Base-by-base conservation (phyloP, 2,329 filamentous ascomycete species). In the Chalara sp. region DNA sequence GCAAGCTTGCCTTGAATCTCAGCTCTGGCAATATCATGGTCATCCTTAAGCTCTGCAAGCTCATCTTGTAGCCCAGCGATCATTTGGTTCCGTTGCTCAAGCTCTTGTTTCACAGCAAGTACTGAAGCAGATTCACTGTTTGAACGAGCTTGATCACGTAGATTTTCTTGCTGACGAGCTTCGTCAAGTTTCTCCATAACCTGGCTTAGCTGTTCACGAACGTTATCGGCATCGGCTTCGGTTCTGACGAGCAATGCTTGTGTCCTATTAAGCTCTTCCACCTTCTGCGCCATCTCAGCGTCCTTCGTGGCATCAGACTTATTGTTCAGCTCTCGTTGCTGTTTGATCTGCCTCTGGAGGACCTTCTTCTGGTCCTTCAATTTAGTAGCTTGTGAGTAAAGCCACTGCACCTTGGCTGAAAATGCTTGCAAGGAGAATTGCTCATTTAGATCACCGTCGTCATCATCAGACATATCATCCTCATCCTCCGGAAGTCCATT, bases 271-370 rank as follows among this genome's bases (percentile, higher is more conserved):
- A 87, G 64, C 58, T 84, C 77, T 12, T 78, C 75, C 48, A 76
- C 72, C 59, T 80, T 82, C 45, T 73, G 67, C 29, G 76, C 72
- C n/a, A 87, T 66, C 55, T 86, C 79, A 40, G 77, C 76, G 59
- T 86, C 84, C 62, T 84, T 81, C 54, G 84, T 78, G 21, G 80
- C 75, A 58, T 95, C 89, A 1, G 89, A 90, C 63, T 91, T 91
- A 71, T 78, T 90, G 70, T 95, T 95, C 51, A 96, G 78, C 63
- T 95, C 89, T 52, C 91, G 86, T 69, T 97, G 92, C 66, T 97
- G 91, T 70, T 95, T 92, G 62, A 96, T 92, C 67, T 97, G 91
- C 42, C 90, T 83, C 62, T 92, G 86, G 6, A 97, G 76, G 28
- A 96, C 91, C 46, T 83, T 81, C 65, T 96, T 95, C 65, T 97